Evolutionary conservation across 306 rosid genomes (phyloP).

Genomic region (Argentina anserina): DNA sequence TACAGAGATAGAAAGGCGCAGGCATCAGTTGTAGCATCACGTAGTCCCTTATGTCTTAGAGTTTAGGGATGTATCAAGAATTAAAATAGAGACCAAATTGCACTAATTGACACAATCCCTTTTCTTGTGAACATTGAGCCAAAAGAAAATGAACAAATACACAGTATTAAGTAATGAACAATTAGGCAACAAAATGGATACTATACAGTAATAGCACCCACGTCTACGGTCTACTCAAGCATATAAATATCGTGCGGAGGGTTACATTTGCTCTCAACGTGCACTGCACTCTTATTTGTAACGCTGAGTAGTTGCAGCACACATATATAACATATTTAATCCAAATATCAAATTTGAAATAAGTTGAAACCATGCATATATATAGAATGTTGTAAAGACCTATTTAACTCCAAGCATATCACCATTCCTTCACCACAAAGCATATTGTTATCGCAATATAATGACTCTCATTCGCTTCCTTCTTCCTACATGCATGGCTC

Average conservation of each 20-base stretch:
- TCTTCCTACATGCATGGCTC: slow-evolving; percentile 21
- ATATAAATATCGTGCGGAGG: background rate
- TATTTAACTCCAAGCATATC: background rate
- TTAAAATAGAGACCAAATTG: too few species aligned
- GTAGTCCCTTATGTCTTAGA: too few species aligned
- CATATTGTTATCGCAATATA: slow-evolving; percentile 3
- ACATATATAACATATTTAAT: too few species aligned
- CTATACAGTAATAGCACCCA: background rate
- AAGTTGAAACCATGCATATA: background rate
- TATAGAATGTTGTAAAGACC: background rate
- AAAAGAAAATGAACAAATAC: too few species aligned
- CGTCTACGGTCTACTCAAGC: background rate
- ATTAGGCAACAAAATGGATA: too few species aligned
- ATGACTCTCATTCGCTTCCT: slow-evolving; percentile 8
- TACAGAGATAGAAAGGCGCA: too few species aligned
- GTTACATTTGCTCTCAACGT: background rate
- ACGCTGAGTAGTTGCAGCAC: background rate
- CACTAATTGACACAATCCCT: too few species aligned
- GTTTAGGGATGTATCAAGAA: too few species aligned
- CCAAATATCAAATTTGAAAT: background rate
- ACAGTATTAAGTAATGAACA: too few species aligned
- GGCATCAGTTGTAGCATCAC: too few species aligned
- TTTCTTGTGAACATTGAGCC: too few species aligned
- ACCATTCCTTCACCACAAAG: background rate
- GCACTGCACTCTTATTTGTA: background rate